Percentiles rank a stretch among this genome's conserved stretches.
These are phyloP conservation scores for Penicillium tannophilum DNA, from an alignment of 495 filamentous ascomycete genomes.

Conservation along the genomic window DNA sequence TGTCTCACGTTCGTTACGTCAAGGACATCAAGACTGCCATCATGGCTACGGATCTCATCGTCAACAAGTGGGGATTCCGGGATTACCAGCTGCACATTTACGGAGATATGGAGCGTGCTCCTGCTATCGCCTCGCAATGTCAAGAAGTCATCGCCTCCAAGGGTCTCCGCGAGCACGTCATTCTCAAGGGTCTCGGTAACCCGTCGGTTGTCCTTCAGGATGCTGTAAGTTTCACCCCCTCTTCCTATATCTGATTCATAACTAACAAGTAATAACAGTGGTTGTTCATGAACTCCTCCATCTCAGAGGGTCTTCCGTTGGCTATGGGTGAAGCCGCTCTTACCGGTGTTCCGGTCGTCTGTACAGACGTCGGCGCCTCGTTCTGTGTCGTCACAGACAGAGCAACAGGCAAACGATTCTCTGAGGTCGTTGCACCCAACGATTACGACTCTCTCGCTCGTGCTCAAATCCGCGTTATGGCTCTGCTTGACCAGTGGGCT, in stretches of 20 bases:
- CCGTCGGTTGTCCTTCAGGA: slow-evolving; percentile 9
- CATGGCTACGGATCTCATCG: slow-evolving; percentile 9
- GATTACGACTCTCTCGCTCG: slow-evolving; percentile 10
- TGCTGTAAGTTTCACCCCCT: not conserved
- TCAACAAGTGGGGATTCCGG: slow-evolving; percentile 6
- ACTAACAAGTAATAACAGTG: not conserved
- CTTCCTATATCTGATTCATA: not conserved
- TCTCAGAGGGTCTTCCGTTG: slow-evolving; percentile 8
- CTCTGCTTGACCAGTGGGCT: slow-evolving; percentile 6
- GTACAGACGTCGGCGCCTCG: slow-evolving; percentile 7
- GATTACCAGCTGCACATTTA: slow-evolving; percentile 10
- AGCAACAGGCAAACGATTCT: slow-evolving; percentile 7
- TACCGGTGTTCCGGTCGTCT: slow-evolving; percentile 8
- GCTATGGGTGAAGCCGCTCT: slow-evolving; percentile 10
- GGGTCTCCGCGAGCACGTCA: slow-evolving; percentile 6
- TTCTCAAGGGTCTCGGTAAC: slow-evolving; percentile 11
- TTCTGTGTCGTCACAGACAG: slow-evolving; percentile 9
- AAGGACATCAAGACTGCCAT: slow-evolving; percentile 11
- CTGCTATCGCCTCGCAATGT: slow-evolving; percentile 8
- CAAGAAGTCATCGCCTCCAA: slow-evolving; percentile 11
- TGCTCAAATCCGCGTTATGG: slow-evolving; percentile 8
- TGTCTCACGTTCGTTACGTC: slow-evolving; percentile 11
- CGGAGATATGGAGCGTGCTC: slow-evolving; percentile 10
- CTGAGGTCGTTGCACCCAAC: slow-evolving; percentile 8
- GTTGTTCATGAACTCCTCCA: slow-evolving; percentile 10